Base-by-base conservation (phyloP, 495 filamentous ascomycete species). In the Aspergillus conjunctus region DNA sequence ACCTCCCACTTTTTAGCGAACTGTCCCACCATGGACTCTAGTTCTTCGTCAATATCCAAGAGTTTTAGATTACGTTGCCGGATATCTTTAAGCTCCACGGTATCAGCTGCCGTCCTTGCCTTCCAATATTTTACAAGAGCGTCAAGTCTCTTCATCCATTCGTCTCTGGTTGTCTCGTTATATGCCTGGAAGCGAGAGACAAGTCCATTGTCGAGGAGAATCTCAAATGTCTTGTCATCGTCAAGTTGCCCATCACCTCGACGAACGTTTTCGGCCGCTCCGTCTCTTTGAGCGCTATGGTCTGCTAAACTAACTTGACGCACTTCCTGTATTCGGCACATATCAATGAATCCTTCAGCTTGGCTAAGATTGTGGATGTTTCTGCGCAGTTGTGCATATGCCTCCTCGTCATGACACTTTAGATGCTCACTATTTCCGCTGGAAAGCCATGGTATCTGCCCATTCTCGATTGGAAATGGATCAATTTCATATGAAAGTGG, bases 1-100 rank as follows among this genome's bases (percentile, higher is more conserved):
- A 91, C 87, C 67, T 91, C 88, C 88, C 88, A 91, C 61, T 91
- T 91, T 46, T 77, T 72, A 0, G 85, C 88, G 65, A 85, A 88
- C 63, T 89, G 87, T 11, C 88, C 88, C 18, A 91, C 68, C 33
- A 81, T 70, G 2, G 88, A 86, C 69, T 91, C 88, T 66, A 83
- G 79, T 58, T 88, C 83, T 65, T 91, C 88, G 61, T 91, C 88
- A 51, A 91, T 87, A 48, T 82, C 80, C 39, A 91, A 73, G 15
- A 81, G 68, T n/a, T 81, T 72, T 21, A 90, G 75, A 54, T 91
- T 91, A n/a, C 73, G 73, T 49, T 77, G 70, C 7, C 88, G 82
- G 4, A 85, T 80, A 21, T 67, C 71, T 59, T 86, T 85, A 45
- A 85, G 75, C 45, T 87, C 78, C 1, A 68, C 71, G 44, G 84